These are phyloP conservation scores for Mitragyna speciosa DNA, from an alignment of 257 asterid genomes.

Conservation along the genomic window DNA sequence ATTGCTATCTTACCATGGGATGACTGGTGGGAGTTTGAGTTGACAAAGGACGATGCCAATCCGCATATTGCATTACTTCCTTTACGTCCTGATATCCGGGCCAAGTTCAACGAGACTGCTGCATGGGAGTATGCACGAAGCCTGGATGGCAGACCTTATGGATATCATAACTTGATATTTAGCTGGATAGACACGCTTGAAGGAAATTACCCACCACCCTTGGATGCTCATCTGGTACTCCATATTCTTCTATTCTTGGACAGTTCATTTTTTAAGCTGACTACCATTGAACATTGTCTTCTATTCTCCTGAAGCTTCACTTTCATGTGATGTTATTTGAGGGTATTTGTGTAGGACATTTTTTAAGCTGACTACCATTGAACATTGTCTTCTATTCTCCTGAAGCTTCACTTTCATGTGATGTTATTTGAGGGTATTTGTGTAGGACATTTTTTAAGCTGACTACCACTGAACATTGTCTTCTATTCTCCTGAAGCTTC, in stretches of 20 bases:
- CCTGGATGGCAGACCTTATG: constrained; percentile 80
- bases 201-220: constrained; percentile 76
- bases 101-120: constrained; percentile 77
- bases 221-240: constrained; percentile 82
- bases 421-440: not conserved
- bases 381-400: not conserved
- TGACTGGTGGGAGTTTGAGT: constrained; percentile 90
- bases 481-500: not conserved
- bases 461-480: not conserved
- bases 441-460: not conserved
- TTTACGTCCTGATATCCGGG: constrained; percentile 68
- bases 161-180: constrained; percentile 90
- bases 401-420: not conserved
- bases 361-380: not conserved
- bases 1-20: constrained; percentile 88
- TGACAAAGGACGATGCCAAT: constrained; percentile 69
- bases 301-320: not conserved
- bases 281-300: not conserved
- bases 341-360: too few relatives aligned
- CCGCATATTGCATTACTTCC: constrained; percentile 93
- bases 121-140: constrained; percentile 92
- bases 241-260: constrained; percentile 4
- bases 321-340: not conserved
- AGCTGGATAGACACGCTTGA: constrained; percentile 90
- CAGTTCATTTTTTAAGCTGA: not conserved